Percentiles rank a stretch among this genome's conserved stretches.
Evolutionary conservation across 2,329 filamentous ascomycete genomes (phyloP).

Genomic region (Alternaria conjuncta): DNA sequence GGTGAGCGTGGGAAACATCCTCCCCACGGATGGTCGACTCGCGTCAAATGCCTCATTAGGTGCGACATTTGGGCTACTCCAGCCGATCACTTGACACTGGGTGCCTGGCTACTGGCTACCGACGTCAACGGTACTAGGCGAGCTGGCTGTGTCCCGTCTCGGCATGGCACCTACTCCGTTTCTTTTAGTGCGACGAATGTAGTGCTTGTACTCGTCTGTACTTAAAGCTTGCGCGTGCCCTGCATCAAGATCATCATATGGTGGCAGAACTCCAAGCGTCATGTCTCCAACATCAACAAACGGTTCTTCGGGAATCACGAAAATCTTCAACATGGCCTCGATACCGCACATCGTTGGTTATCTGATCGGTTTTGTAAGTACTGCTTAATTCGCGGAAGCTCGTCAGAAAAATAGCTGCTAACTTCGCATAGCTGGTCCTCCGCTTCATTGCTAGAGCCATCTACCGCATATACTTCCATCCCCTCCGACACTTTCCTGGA

Average conservation of each 20-base stretch:
- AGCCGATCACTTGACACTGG: neutral
- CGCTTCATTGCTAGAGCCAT: constrained; percentile 31
- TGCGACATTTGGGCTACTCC: neutral
- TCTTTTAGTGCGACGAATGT: neutral
- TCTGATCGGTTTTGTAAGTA: constrained; percentile 12
- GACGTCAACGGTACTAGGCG: neutral
- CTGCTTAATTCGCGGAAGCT: neutral
- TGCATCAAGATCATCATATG: neutral
- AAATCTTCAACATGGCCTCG: neutral
- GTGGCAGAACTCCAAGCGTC: neutral
- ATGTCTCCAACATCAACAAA: constrained; percentile 9
- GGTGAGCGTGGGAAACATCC: neutral
- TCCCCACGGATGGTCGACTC: neutral
- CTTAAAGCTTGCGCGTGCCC: constrained; percentile 1
- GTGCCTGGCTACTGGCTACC: neutral
- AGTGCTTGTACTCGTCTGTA: neutral
- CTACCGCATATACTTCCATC: constrained; percentile 49
- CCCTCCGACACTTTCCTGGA: constrained; percentile 51
- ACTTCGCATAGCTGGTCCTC: constrained; percentile 14
- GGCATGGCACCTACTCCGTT: neutral
- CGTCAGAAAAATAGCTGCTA: neutral
- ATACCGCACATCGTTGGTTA: constrained; percentile 3
- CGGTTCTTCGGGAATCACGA: neutral
- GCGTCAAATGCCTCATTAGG: neutral
- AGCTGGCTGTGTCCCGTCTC: neutral